Percentiles rank a stretch among this genome's conserved stretches.
Conservation (phyloP, 768 basidiomycete genomes). For the Lanmaoa pseudosensibilis region DNA sequence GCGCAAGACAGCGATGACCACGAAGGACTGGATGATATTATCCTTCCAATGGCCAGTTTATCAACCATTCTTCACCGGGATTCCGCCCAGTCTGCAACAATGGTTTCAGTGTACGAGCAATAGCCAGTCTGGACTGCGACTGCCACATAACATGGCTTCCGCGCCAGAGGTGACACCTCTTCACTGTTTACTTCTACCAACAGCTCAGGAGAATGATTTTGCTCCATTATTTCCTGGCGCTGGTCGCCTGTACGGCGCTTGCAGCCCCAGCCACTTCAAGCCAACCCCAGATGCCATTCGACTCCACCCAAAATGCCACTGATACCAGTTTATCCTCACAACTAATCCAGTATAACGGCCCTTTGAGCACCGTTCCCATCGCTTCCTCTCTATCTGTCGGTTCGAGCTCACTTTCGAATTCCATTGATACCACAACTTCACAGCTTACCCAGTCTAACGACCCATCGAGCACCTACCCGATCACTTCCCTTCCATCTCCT, state of each 20-base stretch:
- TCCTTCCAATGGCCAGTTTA: neutral
- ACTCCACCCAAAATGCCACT: neutral
- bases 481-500: neutral
- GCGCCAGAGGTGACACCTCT: neutral
- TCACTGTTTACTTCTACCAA: neutral
- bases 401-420: neutral
- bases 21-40: neutral
- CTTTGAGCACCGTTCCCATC: neutral
- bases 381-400: neutral
- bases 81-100: constrained; percentile 8
- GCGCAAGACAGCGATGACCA: neutral
- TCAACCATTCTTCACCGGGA: neutral
- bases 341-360: neutral
- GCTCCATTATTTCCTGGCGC: constrained; percentile 14
- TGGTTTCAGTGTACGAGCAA: neutral
- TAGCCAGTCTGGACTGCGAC: constrained; percentile 9
- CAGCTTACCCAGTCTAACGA: neutral
- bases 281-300: neutral
- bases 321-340: neutral
- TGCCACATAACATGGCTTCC: neutral
- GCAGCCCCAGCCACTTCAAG: constrained; percentile 15
- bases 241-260: constrained; percentile 9
- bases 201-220: constrained; percentile 7
- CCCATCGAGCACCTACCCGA: neutral
- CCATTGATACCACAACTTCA: neutral